Evolutionary conservation across 441 rosid genomes (phyloP).

Genomic region (Jatropha multifida): DNA sequence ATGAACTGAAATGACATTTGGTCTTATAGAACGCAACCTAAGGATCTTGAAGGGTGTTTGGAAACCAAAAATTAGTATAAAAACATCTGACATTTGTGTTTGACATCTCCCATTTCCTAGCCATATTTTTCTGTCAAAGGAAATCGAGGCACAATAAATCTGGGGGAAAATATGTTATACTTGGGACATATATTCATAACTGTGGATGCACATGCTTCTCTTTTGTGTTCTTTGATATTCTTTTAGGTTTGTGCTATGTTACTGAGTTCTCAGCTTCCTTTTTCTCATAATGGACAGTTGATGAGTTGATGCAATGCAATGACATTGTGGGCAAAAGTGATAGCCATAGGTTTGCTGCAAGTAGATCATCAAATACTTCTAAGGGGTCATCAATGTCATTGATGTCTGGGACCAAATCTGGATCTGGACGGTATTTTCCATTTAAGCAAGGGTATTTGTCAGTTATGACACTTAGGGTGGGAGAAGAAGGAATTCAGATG

Average conservation of each 20-base stretch:
- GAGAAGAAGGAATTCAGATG: conserved; percentile 82
- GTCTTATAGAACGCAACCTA: neutral
- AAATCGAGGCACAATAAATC: neutral
- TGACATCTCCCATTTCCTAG: neutral
- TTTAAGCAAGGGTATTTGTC: conserved; percentile 52
- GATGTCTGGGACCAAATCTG: conserved; percentile 32
- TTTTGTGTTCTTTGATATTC: neutral
- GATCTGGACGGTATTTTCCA: conserved; percentile 47
- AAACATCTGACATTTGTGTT: neutral
- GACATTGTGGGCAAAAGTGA: conserved; percentile 70
- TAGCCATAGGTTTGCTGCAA: conserved; percentile 9
- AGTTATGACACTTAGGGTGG: conserved; percentile 72
- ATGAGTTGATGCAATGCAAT: conserved; percentile 82
- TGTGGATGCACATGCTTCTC: neutral
- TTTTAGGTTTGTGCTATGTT: neutral
- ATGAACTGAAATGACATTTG: neutral
- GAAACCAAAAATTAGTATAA: neutral
- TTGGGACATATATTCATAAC: neutral
- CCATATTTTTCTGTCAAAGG: neutral
- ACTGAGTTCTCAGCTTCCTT: neutral
- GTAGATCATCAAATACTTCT: conserved; percentile 21
- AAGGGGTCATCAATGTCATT: conserved; percentile 29
- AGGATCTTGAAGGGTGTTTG: neutral
- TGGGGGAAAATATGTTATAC: neutral
- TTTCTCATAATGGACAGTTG: conserved; percentile 42